These are phyloP conservation scores for Lagerstroemia speciosa DNA, from an alignment of 345 rosid species.

Conservation along the genomic window DNA sequence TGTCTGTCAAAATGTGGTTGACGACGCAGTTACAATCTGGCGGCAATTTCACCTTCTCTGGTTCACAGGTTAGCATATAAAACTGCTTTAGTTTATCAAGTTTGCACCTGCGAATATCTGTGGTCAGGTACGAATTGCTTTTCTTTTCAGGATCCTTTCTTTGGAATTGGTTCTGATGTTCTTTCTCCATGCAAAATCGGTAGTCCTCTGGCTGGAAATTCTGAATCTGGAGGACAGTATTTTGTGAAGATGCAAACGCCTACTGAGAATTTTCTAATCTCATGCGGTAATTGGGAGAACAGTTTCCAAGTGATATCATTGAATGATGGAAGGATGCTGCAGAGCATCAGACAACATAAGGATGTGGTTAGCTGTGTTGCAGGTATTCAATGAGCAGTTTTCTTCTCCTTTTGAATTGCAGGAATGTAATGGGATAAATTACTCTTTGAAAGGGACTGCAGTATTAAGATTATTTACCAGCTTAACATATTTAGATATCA, in stretches of 20 bases:
- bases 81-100: no score
- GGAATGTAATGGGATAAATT: not conserved
- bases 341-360: slow-evolving; percentile 88
- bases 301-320: slow-evolving; percentile 85
- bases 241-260: slow-evolving; percentile 71
- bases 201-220: slow-evolving; percentile 69
- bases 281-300: slow-evolving; percentile 98
- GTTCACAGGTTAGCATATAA: slow-evolving; percentile 50
- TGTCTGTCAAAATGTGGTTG: slow-evolving; percentile 91
- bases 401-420: not conserved
- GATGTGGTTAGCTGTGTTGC: slow-evolving; percentile 98
- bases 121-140: not conserved
- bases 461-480: not conserved
- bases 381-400: slow-evolving; percentile 33
- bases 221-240: slow-evolving; percentile 77
- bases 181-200: slow-evolving; percentile 82
- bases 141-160: slow-evolving; percentile 74
- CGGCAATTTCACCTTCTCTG: slow-evolving; percentile 89
- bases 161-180: slow-evolving; percentile 89
- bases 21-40: slow-evolving; percentile 89
- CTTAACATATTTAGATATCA: not conserved
- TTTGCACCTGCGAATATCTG: no score
- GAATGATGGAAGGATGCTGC: slow-evolving; percentile 87
- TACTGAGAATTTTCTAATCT: slow-evolving; percentile 65
- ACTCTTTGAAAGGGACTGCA: not conserved